These are phyloP conservation scores for Claviceps sp. DNA, from an alignment of 2,329 filamentous ascomycete species.

Conservation along the genomic window DNA sequence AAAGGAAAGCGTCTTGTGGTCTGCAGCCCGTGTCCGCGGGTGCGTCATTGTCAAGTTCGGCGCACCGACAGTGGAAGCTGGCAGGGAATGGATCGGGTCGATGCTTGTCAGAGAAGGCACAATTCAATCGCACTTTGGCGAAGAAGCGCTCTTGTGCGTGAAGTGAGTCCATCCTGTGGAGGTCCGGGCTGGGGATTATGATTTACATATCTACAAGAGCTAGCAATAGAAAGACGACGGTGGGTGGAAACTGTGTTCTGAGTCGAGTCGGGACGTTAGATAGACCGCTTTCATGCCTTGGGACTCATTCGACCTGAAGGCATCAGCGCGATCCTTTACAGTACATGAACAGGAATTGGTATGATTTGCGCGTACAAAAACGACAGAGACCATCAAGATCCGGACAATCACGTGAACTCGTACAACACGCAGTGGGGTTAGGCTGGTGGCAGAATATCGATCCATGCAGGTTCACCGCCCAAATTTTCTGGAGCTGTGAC, in stretches of 20 bases:
- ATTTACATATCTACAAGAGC: neutral
- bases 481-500: conserved; percentile 8
- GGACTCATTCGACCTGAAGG: too few relatives aligned
- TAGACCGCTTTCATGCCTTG: neutral
- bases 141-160: conserved; percentile 68
- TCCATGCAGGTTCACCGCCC: conserved; percentile 12
- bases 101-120: conserved; percentile 67
- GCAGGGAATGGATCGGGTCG: conserved; percentile 61
- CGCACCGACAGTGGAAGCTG: conserved; percentile 67
- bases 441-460: conserved; percentile 16
- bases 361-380: too few relatives aligned
- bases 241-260: conserved; percentile 23
- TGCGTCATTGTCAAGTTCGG: conserved; percentile 90
- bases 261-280: conserved; percentile 20
- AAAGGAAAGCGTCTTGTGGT: conserved; percentile 57
- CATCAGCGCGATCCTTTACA: neutral
- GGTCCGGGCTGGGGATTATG: too few relatives aligned
- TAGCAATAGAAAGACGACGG: neutral
- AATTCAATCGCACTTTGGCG: conserved; percentile 58
- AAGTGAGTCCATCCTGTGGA: conserved; percentile 22
- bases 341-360: too few relatives aligned
- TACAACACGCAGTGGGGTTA: neutral
- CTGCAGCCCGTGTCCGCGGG: conserved; percentile 63
- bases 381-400: too few relatives aligned
- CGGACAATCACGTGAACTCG: too few relatives aligned